These are phyloP conservation scores for Sporothrix euskadiensis DNA, from an alignment of 2,329 filamentous ascomycete species.

Conservation along the genomic window DNA sequence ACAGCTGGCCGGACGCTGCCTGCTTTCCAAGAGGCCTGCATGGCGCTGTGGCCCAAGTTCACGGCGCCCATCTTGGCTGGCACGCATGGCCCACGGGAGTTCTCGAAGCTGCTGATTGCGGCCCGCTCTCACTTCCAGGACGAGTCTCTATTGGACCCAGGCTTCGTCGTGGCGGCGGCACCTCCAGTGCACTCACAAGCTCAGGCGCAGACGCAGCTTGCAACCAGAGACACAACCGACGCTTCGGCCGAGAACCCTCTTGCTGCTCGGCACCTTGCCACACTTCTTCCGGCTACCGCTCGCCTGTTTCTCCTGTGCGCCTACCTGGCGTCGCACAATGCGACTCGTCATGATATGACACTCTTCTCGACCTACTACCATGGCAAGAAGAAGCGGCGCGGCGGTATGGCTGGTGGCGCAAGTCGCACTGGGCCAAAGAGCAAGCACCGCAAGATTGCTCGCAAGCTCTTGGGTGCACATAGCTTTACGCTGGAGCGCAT, in stretches of 20 bases:
- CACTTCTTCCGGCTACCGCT: conserved; percentile 68
- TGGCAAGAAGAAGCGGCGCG: conserved; percentile 52
- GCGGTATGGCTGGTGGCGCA: conserved; percentile 44
- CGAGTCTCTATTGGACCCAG: conserved; percentile 67
- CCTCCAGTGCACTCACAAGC: background rate
- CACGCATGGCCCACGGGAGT: conserved; percentile 75
- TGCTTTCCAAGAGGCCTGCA: conserved; percentile 68
- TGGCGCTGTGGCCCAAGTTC: conserved; percentile 82
- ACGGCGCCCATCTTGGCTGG: conserved; percentile 73
- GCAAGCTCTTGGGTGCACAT: conserved; percentile 74
- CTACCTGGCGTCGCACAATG: conserved; percentile 80
- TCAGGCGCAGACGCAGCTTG: background rate
- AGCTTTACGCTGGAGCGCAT: conserved; percentile 77
- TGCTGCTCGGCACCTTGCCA: conserved; percentile 43
- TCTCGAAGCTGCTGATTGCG: conserved; percentile 76
- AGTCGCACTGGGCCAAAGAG: conserved; percentile 36
- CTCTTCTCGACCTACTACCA: conserved; percentile 74
- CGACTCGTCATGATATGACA: conserved; percentile 67
- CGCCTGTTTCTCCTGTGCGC: conserved; percentile 73
- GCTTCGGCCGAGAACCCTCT: conserved; percentile 43
- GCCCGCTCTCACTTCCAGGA: conserved; percentile 70
- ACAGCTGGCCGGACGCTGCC: conserved; percentile 78
- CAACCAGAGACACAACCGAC: conserved; percentile 30
- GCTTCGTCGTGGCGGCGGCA: conserved; percentile 48
- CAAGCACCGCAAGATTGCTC: conserved; percentile 70